Evolutionary conservation across 768 basidiomycete species (phyloP).

Genomic region (Mycena belliarum): DNA sequence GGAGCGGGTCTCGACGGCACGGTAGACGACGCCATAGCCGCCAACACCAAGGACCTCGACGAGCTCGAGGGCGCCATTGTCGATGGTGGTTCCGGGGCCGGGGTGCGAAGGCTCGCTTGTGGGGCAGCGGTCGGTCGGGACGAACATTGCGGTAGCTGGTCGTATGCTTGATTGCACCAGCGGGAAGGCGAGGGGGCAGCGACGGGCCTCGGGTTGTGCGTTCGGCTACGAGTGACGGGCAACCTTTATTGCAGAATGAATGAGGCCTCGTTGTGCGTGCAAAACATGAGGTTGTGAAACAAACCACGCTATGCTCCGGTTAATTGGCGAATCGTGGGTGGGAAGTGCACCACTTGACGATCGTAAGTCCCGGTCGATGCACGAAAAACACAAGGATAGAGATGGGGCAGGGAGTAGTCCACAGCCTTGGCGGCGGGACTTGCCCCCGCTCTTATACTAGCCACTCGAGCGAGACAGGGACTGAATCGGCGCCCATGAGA

Average conservation of each 20-base stretch:
- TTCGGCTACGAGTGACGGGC: not conserved
- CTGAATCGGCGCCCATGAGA: not conserved
- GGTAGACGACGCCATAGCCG: conserved; percentile 95
- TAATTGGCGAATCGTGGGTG: conserved; percentile 23
- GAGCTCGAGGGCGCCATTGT: conserved; percentile 79
- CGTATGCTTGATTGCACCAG: not conserved
- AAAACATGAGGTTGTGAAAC: conserved; percentile 26
- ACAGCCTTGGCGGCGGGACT: not conserved
- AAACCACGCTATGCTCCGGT: conserved; percentile 24
- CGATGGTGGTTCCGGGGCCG: conserved; percentile 77
- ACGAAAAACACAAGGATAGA: conserved; percentile 19
- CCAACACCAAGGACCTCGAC: conserved; percentile 88
- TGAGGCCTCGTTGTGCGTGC: conserved; percentile 18
- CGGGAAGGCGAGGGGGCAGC: conserved; percentile 3
- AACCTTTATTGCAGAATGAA: conserved; percentile 22
- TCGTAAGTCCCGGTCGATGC: conserved; percentile 13
- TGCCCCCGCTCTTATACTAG: not conserved
- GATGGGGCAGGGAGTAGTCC: conserved; percentile 4
- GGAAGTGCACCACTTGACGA: conserved; percentile 18
- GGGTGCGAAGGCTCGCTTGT: conserved; percentile 39
- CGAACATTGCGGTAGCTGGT: conserved; percentile 14
- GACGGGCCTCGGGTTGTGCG: conserved; percentile 18
- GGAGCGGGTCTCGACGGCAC: conserved; percentile 66
- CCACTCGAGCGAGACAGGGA: conserved; percentile 13
- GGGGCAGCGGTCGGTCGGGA: conserved; percentile 15